These are phyloP conservation scores for Globisporangium acanthophoron DNA, from an alignment of 352 stramenopile species.

Conservation along the genomic window DNA sequence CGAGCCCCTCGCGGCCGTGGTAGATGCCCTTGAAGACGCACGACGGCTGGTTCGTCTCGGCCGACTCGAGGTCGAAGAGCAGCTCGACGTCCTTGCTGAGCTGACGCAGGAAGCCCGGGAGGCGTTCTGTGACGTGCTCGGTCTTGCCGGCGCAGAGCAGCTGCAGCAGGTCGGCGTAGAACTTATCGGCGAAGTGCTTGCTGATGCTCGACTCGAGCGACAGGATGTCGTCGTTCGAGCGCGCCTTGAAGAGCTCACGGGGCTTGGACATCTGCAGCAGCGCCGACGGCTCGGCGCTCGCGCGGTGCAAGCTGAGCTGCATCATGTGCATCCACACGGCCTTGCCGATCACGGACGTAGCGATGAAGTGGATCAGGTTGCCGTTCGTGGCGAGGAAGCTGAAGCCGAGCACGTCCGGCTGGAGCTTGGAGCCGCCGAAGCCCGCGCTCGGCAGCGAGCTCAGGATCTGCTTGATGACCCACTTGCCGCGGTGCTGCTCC, in stretches of 20 bases:
- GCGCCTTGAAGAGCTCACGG: slow-evolving; percentile 24
- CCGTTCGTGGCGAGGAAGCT: slow-evolving; percentile 81
- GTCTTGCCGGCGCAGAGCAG: slow-evolving; percentile 32
- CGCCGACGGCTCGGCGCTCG: slow-evolving; percentile 33
- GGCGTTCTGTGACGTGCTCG: slow-evolving; percentile 43
- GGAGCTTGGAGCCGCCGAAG: slow-evolving; percentile 75
- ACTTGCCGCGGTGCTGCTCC: slow-evolving; percentile 69
- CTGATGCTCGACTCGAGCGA: slow-evolving; percentile 56
- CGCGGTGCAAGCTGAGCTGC: slow-evolving; percentile 53
- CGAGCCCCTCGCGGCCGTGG: slow-evolving; percentile 80
- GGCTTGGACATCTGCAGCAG: slow-evolving; percentile 33
- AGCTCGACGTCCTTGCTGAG: slow-evolving; percentile 83
- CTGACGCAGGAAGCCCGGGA: slow-evolving; percentile 72
- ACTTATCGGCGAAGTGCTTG: slow-evolving; percentile 66
- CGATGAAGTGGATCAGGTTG: slow-evolving; percentile 82
- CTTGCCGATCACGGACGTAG: slow-evolving; percentile 66
- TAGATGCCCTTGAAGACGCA: slow-evolving; percentile 88
- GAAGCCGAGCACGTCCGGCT: slow-evolving; percentile 74
- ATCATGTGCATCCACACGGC: slow-evolving; percentile 83
- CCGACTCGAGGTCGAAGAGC: slow-evolving; percentile 78
- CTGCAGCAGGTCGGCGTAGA: slow-evolving; percentile 55
- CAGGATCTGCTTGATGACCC: slow-evolving; percentile 78
- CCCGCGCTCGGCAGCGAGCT: slow-evolving; percentile 71
- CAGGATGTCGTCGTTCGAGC: slow-evolving; percentile 43
- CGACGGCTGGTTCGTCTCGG: slow-evolving; percentile 62